Conservation (phyloP, 192 early-diverging fungal genomes). For the Umbelopsis ramanniana region DNA sequence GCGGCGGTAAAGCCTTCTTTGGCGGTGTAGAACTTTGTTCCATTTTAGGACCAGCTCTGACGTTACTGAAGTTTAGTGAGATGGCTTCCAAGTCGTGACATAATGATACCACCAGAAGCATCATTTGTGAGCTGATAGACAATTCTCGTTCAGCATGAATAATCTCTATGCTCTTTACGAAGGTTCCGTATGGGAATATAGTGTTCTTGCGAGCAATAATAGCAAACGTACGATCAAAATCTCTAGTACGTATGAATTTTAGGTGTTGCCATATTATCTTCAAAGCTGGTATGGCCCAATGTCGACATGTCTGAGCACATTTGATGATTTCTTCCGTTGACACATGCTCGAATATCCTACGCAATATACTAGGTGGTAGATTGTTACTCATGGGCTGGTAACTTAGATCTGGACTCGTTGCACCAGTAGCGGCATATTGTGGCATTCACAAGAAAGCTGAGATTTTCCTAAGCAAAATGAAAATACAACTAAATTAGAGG, state of each 20-base stretch:
- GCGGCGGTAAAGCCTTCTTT: slow-evolving; percentile 18
- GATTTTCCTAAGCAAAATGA: not conserved
- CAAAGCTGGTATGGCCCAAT: slow-evolving; percentile 27
- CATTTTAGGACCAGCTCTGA: slow-evolving; percentile 1
- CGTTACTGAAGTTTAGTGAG: slow-evolving; percentile 26
- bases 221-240: slow-evolving; percentile 37
- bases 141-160: slow-evolving; percentile 38
- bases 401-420: slow-evolving; percentile 3
- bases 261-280: slow-evolving; percentile 33
- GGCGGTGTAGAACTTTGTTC: not conserved
- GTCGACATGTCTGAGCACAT: slow-evolving; percentile 23
- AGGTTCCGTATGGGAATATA: slow-evolving; percentile 20
- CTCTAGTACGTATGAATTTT: slow-evolving; percentile 32
- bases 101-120: slow-evolving; percentile 29
- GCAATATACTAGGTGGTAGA: slow-evolving; percentile 16
- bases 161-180: slow-evolving; percentile 30
- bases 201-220: slow-evolving; percentile 31
- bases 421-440: slow-evolving; percentile 10
- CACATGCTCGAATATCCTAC: slow-evolving; percentile 1
- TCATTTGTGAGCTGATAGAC: slow-evolving; percentile 26
- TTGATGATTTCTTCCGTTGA: not conserved
- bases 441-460: slow-evolving; percentile 11
- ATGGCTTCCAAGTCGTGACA: slow-evolving; percentile 36
- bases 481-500: not conserved
- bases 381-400: slow-evolving; percentile 8